Evolutionary conservation across 1,139 yeast genomes (phyloP).

Genomic region (Yamadazyma atmosphaerica): DNA sequence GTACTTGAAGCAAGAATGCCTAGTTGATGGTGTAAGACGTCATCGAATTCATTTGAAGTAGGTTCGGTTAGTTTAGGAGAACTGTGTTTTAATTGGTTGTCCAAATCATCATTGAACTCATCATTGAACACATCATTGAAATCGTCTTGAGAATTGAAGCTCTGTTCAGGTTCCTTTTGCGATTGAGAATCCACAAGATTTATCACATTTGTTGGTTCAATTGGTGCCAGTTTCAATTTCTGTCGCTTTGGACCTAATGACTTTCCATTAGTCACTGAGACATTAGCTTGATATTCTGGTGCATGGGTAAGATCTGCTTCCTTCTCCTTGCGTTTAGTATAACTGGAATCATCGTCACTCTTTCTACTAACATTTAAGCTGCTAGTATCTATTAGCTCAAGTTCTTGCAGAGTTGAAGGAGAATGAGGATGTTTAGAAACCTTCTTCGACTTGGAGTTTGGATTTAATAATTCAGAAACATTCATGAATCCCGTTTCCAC

Average conservation of each 20-base stretch:
- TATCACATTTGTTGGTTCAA: neutral
- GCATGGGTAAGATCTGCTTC: constrained; percentile 5
- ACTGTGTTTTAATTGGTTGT: constrained; percentile 1
- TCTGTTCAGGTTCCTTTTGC: constrained; percentile 9
- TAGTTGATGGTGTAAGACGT: neutral
- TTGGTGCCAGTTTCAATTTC: neutral
- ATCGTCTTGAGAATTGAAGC: too few species aligned
- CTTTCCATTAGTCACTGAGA: constrained; percentile 1
- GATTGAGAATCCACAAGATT: constrained; percentile 1
- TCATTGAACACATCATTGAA: constrained; percentile 24
- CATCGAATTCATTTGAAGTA: constrained; percentile 3
- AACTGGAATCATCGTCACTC: neutral
- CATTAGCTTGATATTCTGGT: constrained; percentile 1
- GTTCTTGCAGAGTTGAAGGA: constrained; percentile 9
- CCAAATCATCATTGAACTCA: constrained; percentile 28
- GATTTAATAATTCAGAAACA: constrained; percentile 53
- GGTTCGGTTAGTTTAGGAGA: constrained; percentile 1
- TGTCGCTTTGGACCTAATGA: constrained; percentile 4
- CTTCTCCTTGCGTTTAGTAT: constrained; percentile 1
- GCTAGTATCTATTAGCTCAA: constrained; percentile 10
- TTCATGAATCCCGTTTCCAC: constrained; percentile 68
- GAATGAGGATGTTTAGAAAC: constrained; percentile 4
- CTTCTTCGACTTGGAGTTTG: constrained; percentile 11
- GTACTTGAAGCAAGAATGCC: constrained; percentile 1
- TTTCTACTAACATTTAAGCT: constrained; percentile 5